Evolutionary conservation across 768 basidiomycete genomes (phyloP).

Genomic region (Termitomyces sp.): DNA sequence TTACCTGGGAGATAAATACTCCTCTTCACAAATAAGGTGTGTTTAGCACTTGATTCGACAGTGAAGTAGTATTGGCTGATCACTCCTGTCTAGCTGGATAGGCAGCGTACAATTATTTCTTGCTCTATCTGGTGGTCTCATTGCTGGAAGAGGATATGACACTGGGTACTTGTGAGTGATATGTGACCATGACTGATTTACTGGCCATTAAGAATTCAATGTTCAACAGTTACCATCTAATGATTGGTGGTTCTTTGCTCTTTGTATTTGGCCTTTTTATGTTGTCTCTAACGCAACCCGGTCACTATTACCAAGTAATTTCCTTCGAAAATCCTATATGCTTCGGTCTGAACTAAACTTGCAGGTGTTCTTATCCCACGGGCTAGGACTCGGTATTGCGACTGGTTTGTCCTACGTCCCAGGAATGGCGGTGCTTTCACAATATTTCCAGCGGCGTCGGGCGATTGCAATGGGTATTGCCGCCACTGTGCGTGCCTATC

Average conservation of each 20-base stretch:
- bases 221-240: constrained; percentile 6
- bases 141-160: constrained; percentile 48
- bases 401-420: constrained; percentile 45
- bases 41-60: constrained; percentile 4
- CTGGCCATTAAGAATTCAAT: not conserved
- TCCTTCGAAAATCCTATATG: not conserved
- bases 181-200: not conserved
- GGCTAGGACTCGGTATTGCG: constrained; percentile 42
- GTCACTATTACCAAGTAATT: constrained; percentile 24
- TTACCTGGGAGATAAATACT: constrained; percentile 25
- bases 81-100: constrained; percentile 28
- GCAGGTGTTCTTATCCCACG: constrained; percentile 46
- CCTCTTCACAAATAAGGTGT: constrained; percentile 24
- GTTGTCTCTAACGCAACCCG: constrained; percentile 5
- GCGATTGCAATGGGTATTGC: constrained; percentile 49
- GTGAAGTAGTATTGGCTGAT: not conserved
- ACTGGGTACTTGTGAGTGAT: constrained; percentile 46
- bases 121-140: constrained; percentile 38
- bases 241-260: constrained; percentile 1
- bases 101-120: constrained; percentile 49
- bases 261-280: constrained; percentile 5
- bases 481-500: constrained; percentile 28
- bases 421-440: constrained; percentile 41
- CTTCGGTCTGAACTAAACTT: not conserved
- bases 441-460: constrained; percentile 44